Evolutionary conservation across 257 asterid genomes (phyloP).

Genomic region (Rauvolfia tetraphylla): DNA sequence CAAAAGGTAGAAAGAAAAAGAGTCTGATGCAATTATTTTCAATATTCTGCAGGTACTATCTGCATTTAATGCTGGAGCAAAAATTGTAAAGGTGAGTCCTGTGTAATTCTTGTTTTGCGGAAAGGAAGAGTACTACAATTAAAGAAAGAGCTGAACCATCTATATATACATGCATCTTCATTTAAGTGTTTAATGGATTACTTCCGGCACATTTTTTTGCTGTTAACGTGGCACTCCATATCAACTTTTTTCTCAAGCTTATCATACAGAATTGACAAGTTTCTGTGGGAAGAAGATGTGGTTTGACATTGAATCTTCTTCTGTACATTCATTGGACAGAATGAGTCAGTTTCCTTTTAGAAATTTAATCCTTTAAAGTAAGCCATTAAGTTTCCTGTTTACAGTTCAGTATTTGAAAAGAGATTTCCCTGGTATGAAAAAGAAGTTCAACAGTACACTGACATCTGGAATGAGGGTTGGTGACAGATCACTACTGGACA

Average conservation of each 20-base stretch:
- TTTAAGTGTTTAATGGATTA: not conserved
- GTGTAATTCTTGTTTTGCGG: not conserved
- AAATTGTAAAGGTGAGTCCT: constrained; percentile 57
- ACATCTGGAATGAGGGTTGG: not conserved
- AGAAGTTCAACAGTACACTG: not conserved
- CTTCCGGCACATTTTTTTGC: not conserved
- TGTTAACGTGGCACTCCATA: not conserved
- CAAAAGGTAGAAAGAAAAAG: not conserved
- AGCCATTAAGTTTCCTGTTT: not conserved
- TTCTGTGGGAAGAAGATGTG: not conserved
- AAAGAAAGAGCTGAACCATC: not conserved
- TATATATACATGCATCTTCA: not conserved
- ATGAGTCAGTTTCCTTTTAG: not conserved
- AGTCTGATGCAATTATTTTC: constrained; percentile 15
- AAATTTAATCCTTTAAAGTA: not conserved
- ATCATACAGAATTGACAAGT: not conserved
- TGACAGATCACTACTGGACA: not conserved
- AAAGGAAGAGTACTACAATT: not conserved
- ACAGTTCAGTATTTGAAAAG: no score
- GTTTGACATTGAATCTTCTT: not conserved
- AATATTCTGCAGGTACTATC: constrained; percentile 53
- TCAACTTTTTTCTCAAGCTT: not conserved
- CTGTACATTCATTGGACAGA: not conserved
- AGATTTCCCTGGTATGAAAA: not conserved
- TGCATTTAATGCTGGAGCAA: constrained; percentile 66